Evolutionary conservation across 441 rosid species (phyloP).

Genomic region (Pelargonium citronellum): DNA sequence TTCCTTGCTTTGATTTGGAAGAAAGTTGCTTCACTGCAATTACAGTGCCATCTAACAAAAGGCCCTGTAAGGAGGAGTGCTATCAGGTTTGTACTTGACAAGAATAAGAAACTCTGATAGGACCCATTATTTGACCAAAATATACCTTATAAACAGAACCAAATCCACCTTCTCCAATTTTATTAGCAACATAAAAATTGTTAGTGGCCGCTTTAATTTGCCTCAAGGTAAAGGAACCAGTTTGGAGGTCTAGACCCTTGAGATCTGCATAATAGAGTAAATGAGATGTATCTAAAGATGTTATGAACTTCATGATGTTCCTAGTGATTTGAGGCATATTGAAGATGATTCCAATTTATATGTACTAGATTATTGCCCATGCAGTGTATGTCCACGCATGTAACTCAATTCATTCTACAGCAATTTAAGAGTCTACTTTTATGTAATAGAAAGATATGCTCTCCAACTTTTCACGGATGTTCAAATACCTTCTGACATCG

Average conservation of each 20-base stretch:
- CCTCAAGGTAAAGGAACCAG: slow-evolving; percentile 29
- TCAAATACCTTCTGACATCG: slow-evolving; percentile 33
- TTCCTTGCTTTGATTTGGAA: slow-evolving; percentile 47
- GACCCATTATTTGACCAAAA: not conserved
- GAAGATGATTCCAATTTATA: no score
- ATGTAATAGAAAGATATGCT: not conserved
- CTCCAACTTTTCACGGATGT: not conserved
- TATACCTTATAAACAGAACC: slow-evolving; percentile 45
- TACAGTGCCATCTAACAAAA: slow-evolving; percentile 36
- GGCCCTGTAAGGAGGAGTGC: slow-evolving; percentile 29
- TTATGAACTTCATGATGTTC: slow-evolving; percentile 9
- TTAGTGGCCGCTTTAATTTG: slow-evolving; percentile 43
- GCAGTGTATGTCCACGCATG: not conserved
- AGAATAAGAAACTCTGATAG: not conserved
- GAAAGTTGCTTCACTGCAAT: slow-evolving; percentile 53
- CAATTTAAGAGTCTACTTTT: not conserved
- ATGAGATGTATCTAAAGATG: not conserved
- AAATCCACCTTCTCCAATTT: slow-evolving; percentile 55
- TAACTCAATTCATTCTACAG: not conserved
- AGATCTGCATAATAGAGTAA: slow-evolving; percentile 22
- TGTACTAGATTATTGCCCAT: no score
- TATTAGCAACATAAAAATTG: slow-evolving; percentile 32
- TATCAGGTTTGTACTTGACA: slow-evolving; percentile 12
- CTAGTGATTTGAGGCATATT: not conserved
- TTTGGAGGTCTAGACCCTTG: slow-evolving; percentile 28